Evolutionary conservation across 176 grass and related monocot species (phyloP).

Genomic region (Urochloa ruziziensis): DNA sequence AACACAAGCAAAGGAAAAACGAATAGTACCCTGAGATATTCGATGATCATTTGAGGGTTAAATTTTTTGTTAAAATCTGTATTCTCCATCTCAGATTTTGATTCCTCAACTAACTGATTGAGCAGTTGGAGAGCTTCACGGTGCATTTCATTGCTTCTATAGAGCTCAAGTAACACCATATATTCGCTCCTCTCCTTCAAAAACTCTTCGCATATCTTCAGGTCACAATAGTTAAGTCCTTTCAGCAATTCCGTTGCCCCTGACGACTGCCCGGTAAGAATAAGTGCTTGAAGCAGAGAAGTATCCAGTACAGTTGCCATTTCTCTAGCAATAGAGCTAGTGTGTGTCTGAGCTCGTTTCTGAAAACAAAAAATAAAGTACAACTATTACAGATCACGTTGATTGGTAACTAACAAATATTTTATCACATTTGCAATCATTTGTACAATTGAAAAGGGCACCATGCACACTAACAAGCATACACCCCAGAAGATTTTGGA

Average conservation of each 20-base stretch:
- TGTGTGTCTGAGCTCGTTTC: conserved; percentile 65
- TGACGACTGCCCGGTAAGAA: conserved; percentile 80
- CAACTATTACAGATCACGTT: conserved; percentile 21
- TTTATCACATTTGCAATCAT: conserved; percentile 10
- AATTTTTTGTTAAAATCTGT: conserved; percentile 67
- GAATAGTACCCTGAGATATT: conserved; percentile 85
- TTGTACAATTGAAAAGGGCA: conserved; percentile 11
- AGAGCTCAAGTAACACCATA: conserved; percentile 84
- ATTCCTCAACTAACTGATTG: conserved; percentile 90
- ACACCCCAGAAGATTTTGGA: conserved; percentile 12
- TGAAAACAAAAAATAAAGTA: conserved; percentile 37
- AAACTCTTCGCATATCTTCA: conserved; percentile 90
- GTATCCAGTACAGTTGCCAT: conserved; percentile 88
- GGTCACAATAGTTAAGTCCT: conserved; percentile 86
- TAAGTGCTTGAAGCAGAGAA: conserved; percentile 89
- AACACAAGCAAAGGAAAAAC: conserved; percentile 3
- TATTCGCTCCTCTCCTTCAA: conserved; percentile 74
- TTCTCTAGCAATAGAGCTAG: conserved; percentile 92
- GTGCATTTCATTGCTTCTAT: conserved; percentile 89
- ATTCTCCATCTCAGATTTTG: conserved; percentile 52
- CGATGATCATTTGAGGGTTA: conserved; percentile 81
- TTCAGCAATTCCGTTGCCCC: conserved; percentile 63
- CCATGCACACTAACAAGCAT: conserved; percentile 2
- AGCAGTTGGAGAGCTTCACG: conserved; percentile 86
- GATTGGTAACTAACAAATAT: conserved; percentile 17